These are phyloP conservation scores for Umbelopsis ramanniana DNA, from an alignment of 192 early-diverging fungal species.

Conservation along the genomic window DNA sequence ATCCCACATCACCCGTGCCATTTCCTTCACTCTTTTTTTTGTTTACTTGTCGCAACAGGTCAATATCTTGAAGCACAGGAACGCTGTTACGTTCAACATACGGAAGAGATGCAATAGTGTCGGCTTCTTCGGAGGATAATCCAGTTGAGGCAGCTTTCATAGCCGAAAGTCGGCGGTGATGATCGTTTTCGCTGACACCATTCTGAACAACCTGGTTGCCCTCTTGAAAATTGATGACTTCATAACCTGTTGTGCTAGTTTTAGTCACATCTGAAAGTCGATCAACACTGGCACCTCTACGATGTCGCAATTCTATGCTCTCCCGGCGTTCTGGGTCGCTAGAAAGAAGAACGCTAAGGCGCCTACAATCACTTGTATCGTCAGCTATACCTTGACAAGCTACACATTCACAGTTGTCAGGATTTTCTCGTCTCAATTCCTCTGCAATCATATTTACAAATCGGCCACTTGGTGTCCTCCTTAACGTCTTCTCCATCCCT, in stretches of 20 bases:
- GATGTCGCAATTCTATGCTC: conserved; percentile 33
- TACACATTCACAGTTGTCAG: conserved; percentile 29
- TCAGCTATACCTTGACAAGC: conserved; percentile 20
- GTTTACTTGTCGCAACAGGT: background rate
- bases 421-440: conserved; percentile 24
- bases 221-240: background rate
- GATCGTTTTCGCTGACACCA: background rate
- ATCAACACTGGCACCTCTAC: conserved; percentile 37
- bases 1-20: background rate
- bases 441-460: conserved; percentile 38
- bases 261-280: background rate
- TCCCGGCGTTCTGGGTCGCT: conserved; percentile 21
- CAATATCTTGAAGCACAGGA: conserved; percentile 3
- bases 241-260: background rate
- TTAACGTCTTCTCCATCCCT: background rate
- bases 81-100: background rate
- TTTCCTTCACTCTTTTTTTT: background rate
- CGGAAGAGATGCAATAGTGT: conserved; percentile 2
- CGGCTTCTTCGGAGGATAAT: conserved; percentile 1
- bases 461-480: conserved; percentile 18
- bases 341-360: conserved; percentile 25
- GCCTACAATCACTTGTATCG: conserved; percentile 16
- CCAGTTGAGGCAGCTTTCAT: background rate
- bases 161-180: background rate
- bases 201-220: background rate